Evolutionary conservation across 805 yeast genomes (phyloP), one percentile per base, ranked within the genome.

Genomic region (Yamadazyma phyllophila): DNA sequence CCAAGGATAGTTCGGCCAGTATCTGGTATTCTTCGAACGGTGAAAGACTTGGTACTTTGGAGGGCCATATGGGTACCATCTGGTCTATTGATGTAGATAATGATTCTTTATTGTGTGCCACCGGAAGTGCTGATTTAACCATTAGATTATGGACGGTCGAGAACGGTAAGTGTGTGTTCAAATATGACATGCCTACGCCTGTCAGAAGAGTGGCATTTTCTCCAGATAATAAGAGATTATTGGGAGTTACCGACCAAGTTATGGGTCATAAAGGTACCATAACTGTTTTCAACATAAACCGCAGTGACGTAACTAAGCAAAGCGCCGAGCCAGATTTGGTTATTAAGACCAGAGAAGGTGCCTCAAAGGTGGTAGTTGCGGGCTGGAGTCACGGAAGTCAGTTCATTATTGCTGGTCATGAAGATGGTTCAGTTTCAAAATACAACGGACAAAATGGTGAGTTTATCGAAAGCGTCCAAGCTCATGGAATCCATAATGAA

Each of bases 21-120:
- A 84, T 92, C 50, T 95, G 98, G 97, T 94, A 80, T 69, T 81
- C 97, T 26, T 83, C 86, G 52, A 92, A 91, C 65, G 99, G 99
- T 59, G 99, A 94, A 71, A 82, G 98, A 67, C 69, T 94, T 48
- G 99, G 99, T 41, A 94, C 99, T 49, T 80, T 88, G 55, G 81
- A 71, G 46, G 76, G 76, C 32, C 98, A 94, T 66, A 77, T 77
- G 48, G 99, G 99, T 83, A 87, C 97, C 44, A 84, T 94, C 59
- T 89, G 96, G 94, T 83, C 96, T 29, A 83, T 94, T 53, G 98
- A 91, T 64, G 84, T 90, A 38, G 94, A 88, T 65, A 66, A 71
- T 34, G 76, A 78, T 46, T 76, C 92, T n/a, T 73, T 76, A 34
- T 77, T 78, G 51, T 82, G 88, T 53, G 81, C 83, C 46, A 91